Percentiles rank a stretch among this genome's conserved stretches.
These are phyloP conservation scores for Penicillium desertorum DNA, from an alignment of 495 filamentous ascomycete species.

Conservation along the genomic window DNA sequence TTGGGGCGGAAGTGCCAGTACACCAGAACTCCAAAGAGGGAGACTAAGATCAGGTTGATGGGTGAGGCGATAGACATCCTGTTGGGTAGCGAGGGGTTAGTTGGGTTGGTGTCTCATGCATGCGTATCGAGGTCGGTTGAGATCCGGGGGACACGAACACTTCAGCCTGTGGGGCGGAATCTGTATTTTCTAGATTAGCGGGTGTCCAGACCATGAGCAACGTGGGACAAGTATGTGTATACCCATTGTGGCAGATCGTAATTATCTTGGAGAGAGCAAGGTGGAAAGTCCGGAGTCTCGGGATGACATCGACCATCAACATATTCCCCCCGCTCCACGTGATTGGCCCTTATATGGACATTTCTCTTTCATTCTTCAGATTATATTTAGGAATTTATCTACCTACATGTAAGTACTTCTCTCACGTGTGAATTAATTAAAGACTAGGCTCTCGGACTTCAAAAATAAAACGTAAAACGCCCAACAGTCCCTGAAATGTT, in stretches of 20 bases:
- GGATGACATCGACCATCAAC: constrained; percentile 6
- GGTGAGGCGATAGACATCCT: constrained; percentile 68
- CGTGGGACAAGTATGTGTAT: not conserved
- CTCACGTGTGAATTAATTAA: constrained; percentile 3
- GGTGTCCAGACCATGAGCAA: not conserved
- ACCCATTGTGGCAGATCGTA: not conserved
- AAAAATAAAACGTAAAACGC: constrained; percentile 7
- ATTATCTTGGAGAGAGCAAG: not conserved
- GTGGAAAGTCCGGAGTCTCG: constrained; percentile 3
- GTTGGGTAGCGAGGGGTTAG: constrained; percentile 8
- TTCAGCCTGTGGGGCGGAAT: constrained; percentile 26
- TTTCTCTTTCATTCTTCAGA: constrained; percentile 3
- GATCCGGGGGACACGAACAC: constrained; percentile 19
- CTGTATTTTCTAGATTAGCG: constrained; percentile 14
- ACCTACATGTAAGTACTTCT: not conserved
- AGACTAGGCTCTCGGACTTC: not conserved
- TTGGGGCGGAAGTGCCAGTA: constrained; percentile 68
- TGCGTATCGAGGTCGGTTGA: not conserved
- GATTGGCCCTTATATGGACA: constrained; percentile 1
- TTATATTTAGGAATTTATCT: not conserved
- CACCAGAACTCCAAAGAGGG: constrained; percentile 64
- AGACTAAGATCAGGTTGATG: constrained; percentile 74
- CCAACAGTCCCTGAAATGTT: constrained; percentile 14
- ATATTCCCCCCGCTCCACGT: constrained; percentile 5
- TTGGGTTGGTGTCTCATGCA: not conserved